Conservation (phyloP, 2,329 filamentous ascomycete species). For the Arthrobotrys entomopaga region DNA sequence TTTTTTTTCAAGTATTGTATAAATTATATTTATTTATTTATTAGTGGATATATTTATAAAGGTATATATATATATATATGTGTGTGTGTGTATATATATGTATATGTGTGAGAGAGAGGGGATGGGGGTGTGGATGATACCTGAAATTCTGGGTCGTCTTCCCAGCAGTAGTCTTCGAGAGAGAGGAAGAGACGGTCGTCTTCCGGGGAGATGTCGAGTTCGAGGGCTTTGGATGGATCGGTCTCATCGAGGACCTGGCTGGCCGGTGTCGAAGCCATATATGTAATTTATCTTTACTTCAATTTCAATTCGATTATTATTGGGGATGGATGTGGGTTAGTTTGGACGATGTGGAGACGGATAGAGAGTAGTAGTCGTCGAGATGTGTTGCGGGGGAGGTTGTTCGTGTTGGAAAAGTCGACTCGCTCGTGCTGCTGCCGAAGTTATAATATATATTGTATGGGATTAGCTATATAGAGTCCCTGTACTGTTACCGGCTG, state of each 20-base stretch:
- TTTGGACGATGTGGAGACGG: neutral
- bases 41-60: neutral
- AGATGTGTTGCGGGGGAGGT: slow-evolving; percentile 46
- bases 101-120: neutral
- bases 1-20: too few relatives aligned
- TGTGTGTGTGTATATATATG: neutral
- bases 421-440: too few relatives aligned
- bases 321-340: neutral
- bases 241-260: slow-evolving; percentile 38
- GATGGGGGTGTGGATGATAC: too few relatives aligned
- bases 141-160: slow-evolving; percentile 74
- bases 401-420: slow-evolving; percentile 31
- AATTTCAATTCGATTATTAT: neutral
- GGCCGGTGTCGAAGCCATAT: slow-evolving; percentile 30
- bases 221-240: slow-evolving; percentile 19
- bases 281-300: neutral
- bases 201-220: slow-evolving; percentile 35
- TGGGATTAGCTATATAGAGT: too few relatives aligned
- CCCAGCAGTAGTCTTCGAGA: slow-evolving; percentile 66
- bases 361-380: too few relatives aligned
- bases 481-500: too few relatives aligned
- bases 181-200: slow-evolving; percentile 52
- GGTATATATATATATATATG: neutral
- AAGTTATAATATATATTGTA: too few relatives aligned
- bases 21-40: too few relatives aligned